Evolutionary conservation across 2,329 filamentous ascomycete species (phyloP), one percentile per base, ranked within the genome.

Genomic region (Proliferodiscus dingleyae): DNA sequence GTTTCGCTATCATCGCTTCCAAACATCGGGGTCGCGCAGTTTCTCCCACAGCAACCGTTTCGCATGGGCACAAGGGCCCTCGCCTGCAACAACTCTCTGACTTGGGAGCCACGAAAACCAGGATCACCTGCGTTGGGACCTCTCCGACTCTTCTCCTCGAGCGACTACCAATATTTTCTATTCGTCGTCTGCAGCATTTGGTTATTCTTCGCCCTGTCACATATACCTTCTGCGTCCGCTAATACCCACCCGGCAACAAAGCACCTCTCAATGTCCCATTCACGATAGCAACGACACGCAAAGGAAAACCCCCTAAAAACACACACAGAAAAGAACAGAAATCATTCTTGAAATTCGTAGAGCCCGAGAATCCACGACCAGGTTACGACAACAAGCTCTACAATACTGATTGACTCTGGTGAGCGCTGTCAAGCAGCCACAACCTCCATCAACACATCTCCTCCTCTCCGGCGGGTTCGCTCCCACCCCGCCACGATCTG

Each of bases 41-140:
- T 22, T 34, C 45, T 57, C 54, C 37, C 50, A 52, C 56, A 48
- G 48, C 56, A 57, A 57, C 50, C 46, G 54, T 57, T 57, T 59
- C 56, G 41, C 39, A 46, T 39, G n/a, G 10, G 15, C 19, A 16
- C 34, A 21, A 37, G 19, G 26, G 15, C 21, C 40, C 41, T 37
- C 43, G 47, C 49, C 47, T 41, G 24, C 42, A 40, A 32, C 43
- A 21, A 38, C 42, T 48, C 30, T 43, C 41, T 37, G 21, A 29
- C 22, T 40, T 30, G 33, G 36, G 30, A 44, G 37, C 34, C 19
- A 13, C 34, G 23, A 30, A 19, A 19, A 34, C 30, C 30, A 34
- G 29, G 40, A 23, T 21, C 8, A 34, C n/a, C 30, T 13, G 13
- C 22, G 37, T 45, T 45, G 43, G 43, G 28, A 33, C 37, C 18